Conservation (phyloP, 1,284 basidiomycete genomes). For the Farysia itapuensis region DNA sequence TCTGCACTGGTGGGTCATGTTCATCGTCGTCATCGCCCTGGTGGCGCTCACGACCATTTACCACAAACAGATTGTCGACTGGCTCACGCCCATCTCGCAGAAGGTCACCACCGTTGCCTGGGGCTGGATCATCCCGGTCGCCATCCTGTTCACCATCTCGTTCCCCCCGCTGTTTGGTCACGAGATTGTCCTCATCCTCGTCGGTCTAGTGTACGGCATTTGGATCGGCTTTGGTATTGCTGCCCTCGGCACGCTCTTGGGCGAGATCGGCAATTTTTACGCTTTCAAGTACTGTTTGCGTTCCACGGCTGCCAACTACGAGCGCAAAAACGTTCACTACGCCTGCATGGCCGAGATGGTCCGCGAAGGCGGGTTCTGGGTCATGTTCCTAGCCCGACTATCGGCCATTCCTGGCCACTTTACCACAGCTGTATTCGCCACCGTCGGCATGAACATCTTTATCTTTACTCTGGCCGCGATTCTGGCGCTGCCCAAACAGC, state of each 20-base stretch:
- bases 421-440: constrained; percentile 73
- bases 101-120: constrained; percentile 66
- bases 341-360: constrained; percentile 76
- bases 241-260: constrained; percentile 45
- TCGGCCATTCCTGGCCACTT: constrained; percentile 65
- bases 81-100: constrained; percentile 69
- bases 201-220: constrained; percentile 67
- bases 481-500: constrained; percentile 73
- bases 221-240: constrained; percentile 57
- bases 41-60: constrained; percentile 69
- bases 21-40: constrained; percentile 62
- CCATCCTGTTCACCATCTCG: constrained; percentile 70
- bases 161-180: constrained; percentile 68
- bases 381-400: constrained; percentile 51
- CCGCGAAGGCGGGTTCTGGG: constrained; percentile 73
- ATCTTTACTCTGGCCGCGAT: constrained; percentile 73
- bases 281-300: constrained; percentile 70
- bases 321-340: constrained; percentile 72
- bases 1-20: constrained; percentile 63
- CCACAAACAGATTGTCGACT: constrained; percentile 69
- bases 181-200: constrained; percentile 74
- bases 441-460: constrained; percentile 71
- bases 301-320: constrained; percentile 70
- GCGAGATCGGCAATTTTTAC: constrained; percentile 53
- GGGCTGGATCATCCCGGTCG: constrained; percentile 83